These are phyloP conservation scores for Leccinum boreale DNA, from an alignment of 768 basidiomycete genomes.

Conservation along the genomic window DNA sequence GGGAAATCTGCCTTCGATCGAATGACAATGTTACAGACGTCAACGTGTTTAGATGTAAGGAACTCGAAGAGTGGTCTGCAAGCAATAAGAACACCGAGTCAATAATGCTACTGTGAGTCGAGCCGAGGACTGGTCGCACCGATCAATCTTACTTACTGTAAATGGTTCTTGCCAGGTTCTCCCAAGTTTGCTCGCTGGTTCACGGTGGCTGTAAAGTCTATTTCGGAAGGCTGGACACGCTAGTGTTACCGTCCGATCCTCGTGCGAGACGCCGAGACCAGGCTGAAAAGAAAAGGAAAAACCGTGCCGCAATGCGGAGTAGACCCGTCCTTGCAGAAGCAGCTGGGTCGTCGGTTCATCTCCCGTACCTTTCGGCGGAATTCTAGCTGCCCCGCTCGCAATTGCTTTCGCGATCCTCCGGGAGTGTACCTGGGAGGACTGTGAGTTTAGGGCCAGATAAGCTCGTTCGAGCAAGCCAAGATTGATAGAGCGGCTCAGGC, in stretches of 20 bases:
- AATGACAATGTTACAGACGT: not conserved
- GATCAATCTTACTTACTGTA: not conserved
- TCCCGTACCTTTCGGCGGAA: slow-evolving; percentile 1
- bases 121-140: not conserved
- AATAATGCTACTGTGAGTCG: not conserved
- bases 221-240: not conserved
- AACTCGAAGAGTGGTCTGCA: not conserved
- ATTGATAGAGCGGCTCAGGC: not conserved
- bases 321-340: not conserved
- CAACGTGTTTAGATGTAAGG: not conserved
- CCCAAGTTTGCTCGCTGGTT: not conserved
- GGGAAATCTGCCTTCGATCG: not conserved
- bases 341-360: not conserved
- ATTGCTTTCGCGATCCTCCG: not conserved
- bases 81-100: not conserved
- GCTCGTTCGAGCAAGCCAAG: not conserved
- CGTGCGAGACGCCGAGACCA: slow-evolving; percentile 1
- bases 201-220: not conserved
- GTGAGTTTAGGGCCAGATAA: not conserved
- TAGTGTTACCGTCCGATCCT: not conserved
- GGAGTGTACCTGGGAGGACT: not conserved
- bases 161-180: not conserved
- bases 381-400: not conserved
- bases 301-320: not conserved
- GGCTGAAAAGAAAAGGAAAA: not conserved